Evolutionary conservation across 1,284 basidiomycete genomes (phyloP).

Genomic region (Malassezia arunalokei): DNA sequence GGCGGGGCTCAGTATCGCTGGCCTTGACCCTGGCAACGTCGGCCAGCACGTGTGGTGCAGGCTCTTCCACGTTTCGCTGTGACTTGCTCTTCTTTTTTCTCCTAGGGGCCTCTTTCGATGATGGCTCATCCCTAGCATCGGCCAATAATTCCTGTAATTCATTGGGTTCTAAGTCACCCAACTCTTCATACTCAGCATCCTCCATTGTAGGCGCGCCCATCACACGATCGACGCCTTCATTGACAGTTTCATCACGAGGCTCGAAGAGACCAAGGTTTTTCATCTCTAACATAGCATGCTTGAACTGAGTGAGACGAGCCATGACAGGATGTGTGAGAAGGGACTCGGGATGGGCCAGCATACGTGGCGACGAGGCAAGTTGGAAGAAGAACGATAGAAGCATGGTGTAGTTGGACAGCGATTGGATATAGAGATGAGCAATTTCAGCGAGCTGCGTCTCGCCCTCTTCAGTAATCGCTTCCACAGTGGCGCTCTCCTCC

Average conservation of each 20-base stretch:
- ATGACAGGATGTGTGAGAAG: constrained; percentile 56
- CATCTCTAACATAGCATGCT: constrained; percentile 67
- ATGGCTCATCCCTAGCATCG: constrained; percentile 23
- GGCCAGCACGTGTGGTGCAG: background rate
- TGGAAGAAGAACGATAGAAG: constrained; percentile 86
- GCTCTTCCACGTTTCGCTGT: constrained; percentile 1
- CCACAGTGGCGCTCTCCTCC: background rate
- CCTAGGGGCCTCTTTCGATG: background rate
- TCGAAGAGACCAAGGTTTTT: constrained; percentile 41
- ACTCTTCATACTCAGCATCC: constrained; percentile 18
- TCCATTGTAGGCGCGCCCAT: constrained; percentile 25
- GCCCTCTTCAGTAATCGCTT: background rate
- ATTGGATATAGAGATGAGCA: constrained; percentile 48
- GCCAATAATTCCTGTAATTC: constrained; percentile 24
- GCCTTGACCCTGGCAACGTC: constrained; percentile 9
- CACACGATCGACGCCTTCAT: constrained; percentile 21
- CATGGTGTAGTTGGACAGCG: constrained; percentile 75
- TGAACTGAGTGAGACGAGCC: constrained; percentile 67
- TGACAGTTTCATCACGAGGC: constrained; percentile 11
- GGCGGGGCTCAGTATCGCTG: background rate
- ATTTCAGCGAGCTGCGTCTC: constrained; percentile 7
- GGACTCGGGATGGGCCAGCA: constrained; percentile 21
- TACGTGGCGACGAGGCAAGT: constrained; percentile 54
- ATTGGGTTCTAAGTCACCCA: constrained; percentile 17
- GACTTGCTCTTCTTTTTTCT: constrained; percentile 17